Evolutionary conservation across 805 yeast species (phyloP).

Genomic region (Wickerhamiella dianesei): DNA sequence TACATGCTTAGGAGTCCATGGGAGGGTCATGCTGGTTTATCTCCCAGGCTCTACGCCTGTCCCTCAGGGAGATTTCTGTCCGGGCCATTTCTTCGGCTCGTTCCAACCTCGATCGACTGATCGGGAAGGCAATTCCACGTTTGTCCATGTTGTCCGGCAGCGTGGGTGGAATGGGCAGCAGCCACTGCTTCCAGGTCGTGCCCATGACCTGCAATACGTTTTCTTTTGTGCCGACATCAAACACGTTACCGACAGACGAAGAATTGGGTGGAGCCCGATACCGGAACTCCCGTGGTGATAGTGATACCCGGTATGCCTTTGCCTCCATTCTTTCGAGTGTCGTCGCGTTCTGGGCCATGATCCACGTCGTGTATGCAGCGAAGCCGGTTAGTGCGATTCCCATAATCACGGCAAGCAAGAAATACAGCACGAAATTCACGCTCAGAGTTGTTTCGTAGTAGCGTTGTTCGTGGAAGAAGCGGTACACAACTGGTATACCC

Average conservation of each 20-base stretch:
- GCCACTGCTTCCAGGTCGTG: conserved; percentile 46
- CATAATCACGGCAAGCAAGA: conserved; percentile 40
- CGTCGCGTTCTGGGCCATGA: conserved; percentile 52
- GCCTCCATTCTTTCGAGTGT: conserved; percentile 57
- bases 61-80: conserved; percentile 20
- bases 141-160: conserved; percentile 26
- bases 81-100: conserved; percentile 24
- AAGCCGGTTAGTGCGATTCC: conserved; percentile 44
- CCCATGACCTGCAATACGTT: conserved; percentile 78
- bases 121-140: conserved; percentile 29
- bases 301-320: conserved; percentile 24
- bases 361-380: conserved; percentile 35
- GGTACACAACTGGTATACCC: conserved; percentile 9
- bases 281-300: conserved; percentile 25
- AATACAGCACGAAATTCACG: conserved; percentile 46
- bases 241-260: conserved; percentile 47
- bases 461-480: conserved; percentile 12
- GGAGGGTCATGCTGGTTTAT: not conserved
- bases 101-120: conserved; percentile 20
- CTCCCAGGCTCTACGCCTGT: conserved; percentile 19
- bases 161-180: conserved; percentile 39
- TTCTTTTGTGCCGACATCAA: conserved; percentile 48
- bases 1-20: not conserved
- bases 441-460: conserved; percentile 33
- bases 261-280: conserved; percentile 34